Base-by-base conservation (phyloP, 192 early-diverging fungal species). In the Backusella parvicylindrica region DNA sequence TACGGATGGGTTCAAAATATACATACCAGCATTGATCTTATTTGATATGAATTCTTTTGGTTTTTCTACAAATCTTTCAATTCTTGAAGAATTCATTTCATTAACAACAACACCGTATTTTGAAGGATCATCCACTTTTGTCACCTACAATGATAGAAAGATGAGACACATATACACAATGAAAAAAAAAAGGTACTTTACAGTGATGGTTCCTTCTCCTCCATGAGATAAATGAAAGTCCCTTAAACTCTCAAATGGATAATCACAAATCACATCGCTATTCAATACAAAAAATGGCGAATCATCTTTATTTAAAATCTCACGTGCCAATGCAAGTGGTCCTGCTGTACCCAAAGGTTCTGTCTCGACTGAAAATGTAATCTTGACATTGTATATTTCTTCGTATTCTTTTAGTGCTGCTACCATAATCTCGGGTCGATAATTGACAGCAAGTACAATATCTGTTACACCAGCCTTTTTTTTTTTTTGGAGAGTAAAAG, bases 1-100 rank as follows among this genome's bases (percentile, higher is more conserved):
- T 43, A 99, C 91, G 70, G 85, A 74, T n/a, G 97, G 95, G 86
- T 89, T 97, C 82, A 99, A 96, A 70, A 99, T 96, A 84, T 99
- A 99, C 77, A 99, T 95, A 72, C 98, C 98, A 63, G 97, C 98
- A 80, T 99, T 99, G 86, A 99, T 99, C 86, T 97, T 94, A 88
- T 99, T 97, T 66, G 92, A 90, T 68, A 99, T 96, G 82, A 92
- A 99, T 78, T 92, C 92, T 37, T 88, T 86, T 16, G 98, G 98
- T 86, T 99, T 99, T 83, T 99, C 98, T n/a, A 99, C 98, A 81
- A 99, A 99, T 28, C 94, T 88, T 64, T 97, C 93, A 74, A 99
- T 97, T 75, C 81, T 75, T 4, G 92, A 88, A 64, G 88, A 86
- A 7, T 88, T 87, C 41, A 83, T 49, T 79, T 96, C 87, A 72